Evolutionary conservation across 2,329 filamentous ascomycete genomes (phyloP).

Genomic region (Aspergillus melleus): DNA sequence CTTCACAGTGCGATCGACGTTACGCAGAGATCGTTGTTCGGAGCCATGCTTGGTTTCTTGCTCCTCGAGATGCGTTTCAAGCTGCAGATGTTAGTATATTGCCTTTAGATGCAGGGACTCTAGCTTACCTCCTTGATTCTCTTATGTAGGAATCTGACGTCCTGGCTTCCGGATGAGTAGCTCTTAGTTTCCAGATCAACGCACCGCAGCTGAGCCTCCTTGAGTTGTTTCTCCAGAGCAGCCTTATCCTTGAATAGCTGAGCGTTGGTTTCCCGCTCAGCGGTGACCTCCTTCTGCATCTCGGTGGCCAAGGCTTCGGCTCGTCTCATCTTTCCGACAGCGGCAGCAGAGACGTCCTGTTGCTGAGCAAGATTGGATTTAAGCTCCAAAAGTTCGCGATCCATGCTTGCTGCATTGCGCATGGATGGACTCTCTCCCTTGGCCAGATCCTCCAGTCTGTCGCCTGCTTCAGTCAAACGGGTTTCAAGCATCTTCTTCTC

Average conservation of each 20-base stretch:
- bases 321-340: slow-evolving; percentile 94
- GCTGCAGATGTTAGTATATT: slow-evolving; percentile 52
- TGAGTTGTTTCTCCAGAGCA: slow-evolving; percentile 81
- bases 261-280: slow-evolving; percentile 78
- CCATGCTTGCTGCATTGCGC: slow-evolving; percentile 83
- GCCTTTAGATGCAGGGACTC: background rate
- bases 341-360: slow-evolving; percentile 86
- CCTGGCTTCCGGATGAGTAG: slow-evolving; percentile 89
- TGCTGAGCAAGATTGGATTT: slow-evolving; percentile 88
- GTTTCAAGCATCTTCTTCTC: slow-evolving; percentile 90
- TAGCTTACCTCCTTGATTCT: slow-evolving; percentile 85
- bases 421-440: slow-evolving; percentile 83
- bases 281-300: slow-evolving; percentile 87
- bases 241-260: slow-evolving; percentile 89
- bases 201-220: slow-evolving; percentile 84
- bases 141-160: slow-evolving; percentile 92
- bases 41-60: slow-evolving; percentile 77
- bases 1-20: slow-evolving; percentile 90
- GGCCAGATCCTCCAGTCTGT: slow-evolving; percentile 82
- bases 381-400: slow-evolving; percentile 85
- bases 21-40: slow-evolving; percentile 83
- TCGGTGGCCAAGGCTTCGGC: slow-evolving; percentile 85
- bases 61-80: slow-evolving; percentile 82
- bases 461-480: slow-evolving; percentile 81
- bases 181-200: slow-evolving; percentile 97